Evolutionary conservation across 2,329 filamentous ascomycete genomes (phyloP), one percentile per base, ranked within the genome.

Genomic region (Aspergillus aculeatinus): DNA sequence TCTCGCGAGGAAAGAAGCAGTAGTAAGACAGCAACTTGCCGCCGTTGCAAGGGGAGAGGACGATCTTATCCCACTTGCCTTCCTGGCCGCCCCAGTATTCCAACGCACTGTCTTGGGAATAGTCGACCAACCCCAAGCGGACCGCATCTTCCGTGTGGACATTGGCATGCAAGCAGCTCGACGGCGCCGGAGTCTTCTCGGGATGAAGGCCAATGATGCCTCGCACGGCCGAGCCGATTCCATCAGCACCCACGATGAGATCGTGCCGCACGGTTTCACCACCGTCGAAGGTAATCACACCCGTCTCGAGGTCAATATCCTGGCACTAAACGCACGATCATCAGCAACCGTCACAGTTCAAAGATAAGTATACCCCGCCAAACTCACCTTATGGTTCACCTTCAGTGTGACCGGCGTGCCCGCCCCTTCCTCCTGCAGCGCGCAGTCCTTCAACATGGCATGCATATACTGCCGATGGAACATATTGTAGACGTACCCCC

Each of bases 401-500:
- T 81, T 57, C 2, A 89, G 68, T 63, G 76, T 80, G 0, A 79
- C 85, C 0, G 86, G 84, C 1, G 61, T 72, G 0, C 87, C 87
- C 47, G 80, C 76, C 0, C 86, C 86, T 49, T 81, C 77, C 7
- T 70, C 67, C 16, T 81, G 79, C 61, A 85, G 58, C 0, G 87
- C 87, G 53, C 79, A 77, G 21, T 88, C 85, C 76, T 83, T 87
- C 25, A 89, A 72, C 86, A 89, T 89, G 6, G 77, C 70, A 65
- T 89, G 87, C 87, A 89, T 89, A 62, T 89, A 82, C 67, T 88
- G 84, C 0, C 87, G 79, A 68, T 89, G 87, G 65, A 89, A 89
- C 85, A 88, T 88, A 72, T 89, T 86, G 71, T 89, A 88, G 0
- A 84, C 82, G 71, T 85, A 83, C 12, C 86, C 87, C 86, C 87